Conservation (phyloP, 2,329 filamentous ascomycete species). For the Neonectria punicea region DNA sequence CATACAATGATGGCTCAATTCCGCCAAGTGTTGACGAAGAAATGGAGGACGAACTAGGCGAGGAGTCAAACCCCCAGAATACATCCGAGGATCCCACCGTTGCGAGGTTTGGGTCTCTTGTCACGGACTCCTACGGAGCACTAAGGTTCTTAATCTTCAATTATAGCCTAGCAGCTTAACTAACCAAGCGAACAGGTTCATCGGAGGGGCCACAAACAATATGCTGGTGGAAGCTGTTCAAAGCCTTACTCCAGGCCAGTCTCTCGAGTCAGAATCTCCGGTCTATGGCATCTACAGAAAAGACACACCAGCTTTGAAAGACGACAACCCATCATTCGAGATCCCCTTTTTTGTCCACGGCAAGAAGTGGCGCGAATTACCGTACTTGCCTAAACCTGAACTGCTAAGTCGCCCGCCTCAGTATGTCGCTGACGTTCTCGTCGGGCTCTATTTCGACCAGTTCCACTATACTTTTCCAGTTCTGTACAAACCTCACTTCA, state of each 20-base stretch:
- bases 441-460: slow-evolving; percentile 44
- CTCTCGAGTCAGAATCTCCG: slow-evolving; percentile 18
- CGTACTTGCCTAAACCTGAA: slow-evolving; percentile 41
- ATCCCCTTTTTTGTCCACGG: slow-evolving; percentile 44
- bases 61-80: slow-evolving; percentile 7
- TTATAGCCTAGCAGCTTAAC: neutral
- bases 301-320: neutral
- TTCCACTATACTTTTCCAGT: slow-evolving; percentile 45
- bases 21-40: neutral
- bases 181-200: slow-evolving; percentile 24
- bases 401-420: slow-evolving; percentile 41
- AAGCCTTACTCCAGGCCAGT: slow-evolving; percentile 27
- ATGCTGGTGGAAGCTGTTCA: slow-evolving; percentile 44
- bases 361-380: slow-evolving; percentile 40
- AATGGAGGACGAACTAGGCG: slow-evolving; percentile 5
- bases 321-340: slow-evolving; percentile 27
- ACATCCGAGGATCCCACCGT: neutral
- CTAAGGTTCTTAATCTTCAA: slow-evolving; percentile 27
- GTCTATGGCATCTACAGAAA: neutral
- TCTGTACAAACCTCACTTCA: slow-evolving; percentile 42
- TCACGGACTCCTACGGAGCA: slow-evolving; percentile 42
- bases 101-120: slow-evolving; percentile 33
- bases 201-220: slow-evolving; percentile 39
- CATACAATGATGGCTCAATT: neutral
- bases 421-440: slow-evolving; percentile 43